Base-by-base conservation (phyloP, 805 yeast genomes). In the Starmerella geochares region DNA sequence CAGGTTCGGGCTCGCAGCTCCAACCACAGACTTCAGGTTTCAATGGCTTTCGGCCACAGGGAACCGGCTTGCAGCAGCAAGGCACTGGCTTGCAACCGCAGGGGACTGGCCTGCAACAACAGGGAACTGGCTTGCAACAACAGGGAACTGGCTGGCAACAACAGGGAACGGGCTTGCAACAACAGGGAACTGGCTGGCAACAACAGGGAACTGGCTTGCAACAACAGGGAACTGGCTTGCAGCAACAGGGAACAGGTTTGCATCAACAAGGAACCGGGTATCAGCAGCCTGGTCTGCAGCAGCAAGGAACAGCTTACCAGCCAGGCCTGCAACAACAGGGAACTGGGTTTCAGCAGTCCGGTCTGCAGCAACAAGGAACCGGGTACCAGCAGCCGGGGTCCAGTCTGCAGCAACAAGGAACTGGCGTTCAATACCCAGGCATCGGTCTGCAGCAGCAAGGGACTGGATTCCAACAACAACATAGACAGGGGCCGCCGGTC, bases 381-480 rank as follows among this genome's bases (percentile, higher is more conserved):
- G 39, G 39, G 9, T 13, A 19, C 20, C 41, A 37, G 41, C 27
- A 36, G 11, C n/a, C n/a, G n/a, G n/a, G n/a, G n/a, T n/a, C n/a
- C n/a, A 32, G 44, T 17, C n/a, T 40, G 1, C 44, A 40, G 23
- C 35, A 43, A 20, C 28, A 27, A 27, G 35, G 39, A 10, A 20
- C 45, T 14, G 28, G 37, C 25, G 8, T 25, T 32, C 29, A 45
- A 33, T 44, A 44, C 47, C 23, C 13, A 17, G 33, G 33, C 17
- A 36, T 27, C 6, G 44, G 44, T 13, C 23, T 40, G 1, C 44
- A 40, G 32, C 44, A 39, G 33, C 43, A 39, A 19, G 33, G 43
- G 3, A 39, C 33, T 19, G 43, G 43, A 3, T 16, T 52, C 17
- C 55, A 46, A 45, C 24, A 48, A 9, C 51, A 49, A 6, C 19